Evolutionary conservation across 805 yeast genomes (phyloP).

Genomic region (Sugiyamaella marilandica): DNA sequence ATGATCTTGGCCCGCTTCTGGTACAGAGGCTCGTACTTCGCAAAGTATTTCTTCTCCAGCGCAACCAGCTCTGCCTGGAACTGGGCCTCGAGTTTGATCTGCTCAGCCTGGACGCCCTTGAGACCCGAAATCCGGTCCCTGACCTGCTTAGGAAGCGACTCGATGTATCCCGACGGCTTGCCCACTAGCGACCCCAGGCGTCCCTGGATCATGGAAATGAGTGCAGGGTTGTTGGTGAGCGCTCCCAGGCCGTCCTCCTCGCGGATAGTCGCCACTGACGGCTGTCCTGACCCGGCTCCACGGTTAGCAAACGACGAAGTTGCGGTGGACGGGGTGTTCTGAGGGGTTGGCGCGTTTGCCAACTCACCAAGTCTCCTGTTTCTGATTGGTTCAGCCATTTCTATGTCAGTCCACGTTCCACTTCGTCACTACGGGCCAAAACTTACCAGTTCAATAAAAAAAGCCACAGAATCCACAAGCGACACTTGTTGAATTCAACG

Average conservation of each 20-base stretch:
- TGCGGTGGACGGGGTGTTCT: constrained; percentile 92
- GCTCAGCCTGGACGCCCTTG: constrained; percentile 73
- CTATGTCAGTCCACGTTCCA: background rate
- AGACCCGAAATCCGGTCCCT: constrained; percentile 75
- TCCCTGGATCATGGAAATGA: constrained; percentile 84
- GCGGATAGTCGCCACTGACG: constrained; percentile 61
- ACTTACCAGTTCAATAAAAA: background rate
- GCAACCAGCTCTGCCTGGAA: constrained; percentile 85
- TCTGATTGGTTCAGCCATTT: constrained; percentile 89
- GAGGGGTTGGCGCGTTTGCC: constrained; percentile 96
- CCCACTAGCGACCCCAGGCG: constrained; percentile 83
- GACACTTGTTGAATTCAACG: constrained; percentile 4
- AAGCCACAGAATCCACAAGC: background rate
- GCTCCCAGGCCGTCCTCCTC: constrained; percentile 48
- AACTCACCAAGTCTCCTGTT: constrained; percentile 63
- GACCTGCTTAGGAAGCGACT: constrained; percentile 63
- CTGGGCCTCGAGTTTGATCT: constrained; percentile 80
- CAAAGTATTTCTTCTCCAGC: constrained; percentile 74
- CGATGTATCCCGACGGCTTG: constrained; percentile 79
- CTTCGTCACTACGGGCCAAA: background rate
- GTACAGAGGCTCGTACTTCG: constrained; percentile 70
- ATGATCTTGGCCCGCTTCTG: constrained; percentile 68
- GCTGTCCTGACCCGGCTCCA: constrained; percentile 30
- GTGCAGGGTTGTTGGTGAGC: constrained; percentile 75
- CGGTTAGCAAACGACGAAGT: constrained; percentile 61